Evolutionary conservation across 192 early-diverging fungal species (phyloP), one percentile per base, ranked within the genome.

Genomic region (Backusella sp.): DNA sequence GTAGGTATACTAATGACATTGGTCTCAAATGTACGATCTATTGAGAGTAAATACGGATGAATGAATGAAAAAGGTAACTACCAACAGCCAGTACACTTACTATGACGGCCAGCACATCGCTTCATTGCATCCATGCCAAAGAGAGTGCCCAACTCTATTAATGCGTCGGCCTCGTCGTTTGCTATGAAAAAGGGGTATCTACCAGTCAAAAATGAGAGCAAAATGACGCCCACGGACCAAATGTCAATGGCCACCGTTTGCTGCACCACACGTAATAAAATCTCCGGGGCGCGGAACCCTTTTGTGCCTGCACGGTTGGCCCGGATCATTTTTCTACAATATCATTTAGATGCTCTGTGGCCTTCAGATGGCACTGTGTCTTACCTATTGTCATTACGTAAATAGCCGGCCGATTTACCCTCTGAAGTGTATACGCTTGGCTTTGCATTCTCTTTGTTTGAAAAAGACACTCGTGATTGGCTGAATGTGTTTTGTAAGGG

Each of bases 221-320:
- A 73, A 37, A 92, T 97, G 0, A 96, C 95, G 42, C 97, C 97
- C 3, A 89, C 95, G 2, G 96, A 89, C 97, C 97, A 98, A 4
- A 98, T 87, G 77, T 98, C 97, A 37, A 98, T 89, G 0, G 94
- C 92, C 87, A 80, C 71, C 21, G 94, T 92, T 76, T 98, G 97
- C 68, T 90, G 65, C 3, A 84, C 68, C 6, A 95, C 89, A 71
- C 94, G 94, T 30, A 98, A 84, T 12, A 98, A 80, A 0, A 98
- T 94, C 75, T 98, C 97, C 1, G 97, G 97, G 6, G 97, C 94
- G 15, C 97, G 88, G 73, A 96, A 98, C 7, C 97, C 97, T 59
- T 94, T 85, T 1, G 97, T 98, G 14, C 97, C 97, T 1, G 94
- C 95, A 11, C 97, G 89, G 76, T 92, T 96, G 7, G 96, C 96